These are phyloP conservation scores for Carex parvula DNA, from an alignment of 176 grass and related monocot genomes.

Conservation along the genomic window DNA sequence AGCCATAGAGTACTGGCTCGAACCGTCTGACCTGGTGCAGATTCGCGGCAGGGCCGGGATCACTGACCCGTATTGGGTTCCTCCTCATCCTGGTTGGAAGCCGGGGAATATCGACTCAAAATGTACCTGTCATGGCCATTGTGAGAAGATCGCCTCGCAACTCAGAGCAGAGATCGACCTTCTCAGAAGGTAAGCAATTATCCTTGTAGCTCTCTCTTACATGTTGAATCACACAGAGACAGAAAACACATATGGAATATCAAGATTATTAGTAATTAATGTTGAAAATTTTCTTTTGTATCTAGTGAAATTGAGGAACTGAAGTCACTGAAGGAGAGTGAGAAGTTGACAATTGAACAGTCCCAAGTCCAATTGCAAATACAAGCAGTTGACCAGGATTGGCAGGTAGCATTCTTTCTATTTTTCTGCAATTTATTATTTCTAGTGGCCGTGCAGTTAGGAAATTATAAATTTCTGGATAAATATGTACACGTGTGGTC, in stretches of 20 bases:
- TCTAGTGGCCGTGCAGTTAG: neutral
- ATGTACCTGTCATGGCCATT: slow-evolving; percentile 14
- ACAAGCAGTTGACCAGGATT: slow-evolving; percentile 2
- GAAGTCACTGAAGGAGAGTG: neutral
- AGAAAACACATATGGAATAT: neutral
- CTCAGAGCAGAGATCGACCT: slow-evolving; percentile 24
- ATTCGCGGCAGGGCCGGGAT: slow-evolving; percentile 41
- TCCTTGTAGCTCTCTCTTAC: neutral
- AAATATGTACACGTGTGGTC: neutral
- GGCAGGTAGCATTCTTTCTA: neutral
- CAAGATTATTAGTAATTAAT: neutral
- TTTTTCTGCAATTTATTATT: neutral
- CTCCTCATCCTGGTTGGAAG: slow-evolving; percentile 56
- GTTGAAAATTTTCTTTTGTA: neutral
- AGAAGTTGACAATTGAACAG: neutral
- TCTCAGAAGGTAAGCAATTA: slow-evolving; percentile 28
- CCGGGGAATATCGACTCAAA: slow-evolving; percentile 37
- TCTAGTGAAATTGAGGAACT: slow-evolving; percentile 18
- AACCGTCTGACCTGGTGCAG: slow-evolving; percentile 53
- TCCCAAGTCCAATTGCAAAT: slow-evolving; percentile 5
- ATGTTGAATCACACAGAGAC: neutral
- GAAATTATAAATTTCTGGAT: neutral
- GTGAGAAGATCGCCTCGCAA: neutral
- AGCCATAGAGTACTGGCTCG: slow-evolving; percentile 67
- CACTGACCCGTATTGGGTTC: slow-evolving; percentile 50